A percentile compares a stretch with the other conserved stretches of the same genome.
Evolutionary conservation across 345 rosid species (phyloP).

Genomic region (Populus tremula): DNA sequence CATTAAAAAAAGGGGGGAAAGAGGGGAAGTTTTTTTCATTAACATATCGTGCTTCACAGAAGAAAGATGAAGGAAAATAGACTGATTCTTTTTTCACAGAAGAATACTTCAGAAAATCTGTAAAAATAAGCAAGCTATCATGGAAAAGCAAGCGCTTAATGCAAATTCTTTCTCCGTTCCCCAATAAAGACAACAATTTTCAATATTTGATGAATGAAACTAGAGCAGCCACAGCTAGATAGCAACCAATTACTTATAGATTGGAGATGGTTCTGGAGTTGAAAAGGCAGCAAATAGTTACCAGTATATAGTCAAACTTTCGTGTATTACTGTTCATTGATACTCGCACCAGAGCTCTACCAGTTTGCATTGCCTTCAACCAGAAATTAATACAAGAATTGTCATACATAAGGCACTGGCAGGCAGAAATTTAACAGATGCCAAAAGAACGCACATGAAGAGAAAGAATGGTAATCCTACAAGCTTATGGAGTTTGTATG

Average conservation of each 20-base stretch:
- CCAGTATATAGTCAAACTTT: slow-evolving; percentile 80
- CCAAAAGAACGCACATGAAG: background rate
- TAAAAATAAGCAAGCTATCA: background rate
- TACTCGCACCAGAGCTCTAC: slow-evolving; percentile 73
- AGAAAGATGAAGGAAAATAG: too few species aligned
- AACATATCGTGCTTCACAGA: too few species aligned
- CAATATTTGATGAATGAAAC: background rate
- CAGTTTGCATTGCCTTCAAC: slow-evolving; percentile 62
- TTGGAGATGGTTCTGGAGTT: slow-evolving; percentile 3
- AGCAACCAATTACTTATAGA: background rate
- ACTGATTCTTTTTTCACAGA: background rate
- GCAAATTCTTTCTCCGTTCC: background rate
- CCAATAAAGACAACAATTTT: background rate
- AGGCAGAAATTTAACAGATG: background rate
- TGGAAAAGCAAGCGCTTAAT: background rate
- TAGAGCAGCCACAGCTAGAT: background rate
- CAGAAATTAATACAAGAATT: slow-evolving; percentile 24
- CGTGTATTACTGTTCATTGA: slow-evolving; percentile 42
- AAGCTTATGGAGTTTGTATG: background rate
- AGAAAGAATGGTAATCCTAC: background rate
- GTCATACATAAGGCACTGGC: slow-evolving; percentile 2
- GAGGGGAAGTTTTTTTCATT: too few species aligned
- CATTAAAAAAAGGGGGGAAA: too few species aligned
- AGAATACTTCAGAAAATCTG: background rate
- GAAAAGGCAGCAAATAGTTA: slow-evolving; percentile 26